phyloP scores from a whole-genome alignment of 192 early-diverging fungal genomes.

The Nowakowskiella sp. region DNA sequence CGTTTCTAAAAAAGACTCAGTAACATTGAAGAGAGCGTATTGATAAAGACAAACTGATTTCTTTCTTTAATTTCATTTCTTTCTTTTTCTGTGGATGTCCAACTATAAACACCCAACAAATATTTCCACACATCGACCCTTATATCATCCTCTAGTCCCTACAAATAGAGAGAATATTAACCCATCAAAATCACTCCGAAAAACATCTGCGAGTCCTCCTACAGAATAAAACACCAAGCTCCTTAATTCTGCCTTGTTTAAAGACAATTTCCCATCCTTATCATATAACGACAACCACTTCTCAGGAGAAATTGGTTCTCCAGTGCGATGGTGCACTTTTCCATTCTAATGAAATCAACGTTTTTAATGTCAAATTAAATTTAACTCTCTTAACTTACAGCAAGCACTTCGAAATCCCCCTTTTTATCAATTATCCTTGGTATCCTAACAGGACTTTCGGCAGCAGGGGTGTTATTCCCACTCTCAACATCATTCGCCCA shows the following conservation, averaged over 20 bases:
- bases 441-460: neutral
- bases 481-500: conserved; percentile 26
- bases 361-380: too few relatives aligned
- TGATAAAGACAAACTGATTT: conserved; percentile 34
- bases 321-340: conserved; percentile 17
- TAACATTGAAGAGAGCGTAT: conserved; percentile 3
- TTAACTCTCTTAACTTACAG: too few relatives aligned
- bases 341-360: conserved; percentile 11
- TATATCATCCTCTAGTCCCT: conserved; percentile 71
- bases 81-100: conserved; percentile 67
- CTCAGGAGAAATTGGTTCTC: conserved; percentile 24
- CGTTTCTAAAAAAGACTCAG: conserved; percentile 3
- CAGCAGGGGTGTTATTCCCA: neutral
- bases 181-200: neutral
- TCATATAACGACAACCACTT: conserved; percentile 36
- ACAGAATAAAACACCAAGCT: conserved; percentile 30
- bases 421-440: conserved; percentile 19
- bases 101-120: conserved; percentile 74
- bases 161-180: neutral
- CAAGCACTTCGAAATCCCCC: conserved; percentile 31
- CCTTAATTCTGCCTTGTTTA: conserved; percentile 20
- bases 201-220: neutral
- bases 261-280: conserved; percentile 20
- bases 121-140: conserved; percentile 86
- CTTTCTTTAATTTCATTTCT: conserved; percentile 44